These are phyloP conservation scores for Theileria annulata DNA, from an alignment of 169 alveolate genomes.

Conservation along the genomic window DNA sequence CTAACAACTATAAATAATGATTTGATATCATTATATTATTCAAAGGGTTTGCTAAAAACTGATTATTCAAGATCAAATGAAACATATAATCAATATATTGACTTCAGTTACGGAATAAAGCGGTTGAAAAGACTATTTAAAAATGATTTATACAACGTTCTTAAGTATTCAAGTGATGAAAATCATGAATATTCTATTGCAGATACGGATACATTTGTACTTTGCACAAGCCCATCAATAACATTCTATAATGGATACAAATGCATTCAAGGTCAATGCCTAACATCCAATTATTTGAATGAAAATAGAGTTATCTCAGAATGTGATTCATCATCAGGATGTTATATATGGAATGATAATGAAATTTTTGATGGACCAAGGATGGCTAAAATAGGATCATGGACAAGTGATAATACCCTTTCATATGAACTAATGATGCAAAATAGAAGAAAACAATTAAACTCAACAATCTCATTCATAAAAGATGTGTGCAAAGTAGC, in stretches of 20 bases:
- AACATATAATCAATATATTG: background rate
- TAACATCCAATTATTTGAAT: conserved; percentile 38
- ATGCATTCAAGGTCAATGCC: conserved; percentile 48
- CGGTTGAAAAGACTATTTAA: background rate
- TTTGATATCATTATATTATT: conserved; percentile 9
- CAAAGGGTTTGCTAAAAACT: conserved; percentile 21
- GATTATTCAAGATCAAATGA: background rate
- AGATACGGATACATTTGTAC: background rate
- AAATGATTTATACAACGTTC: background rate
- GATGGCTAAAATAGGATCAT: conserved; percentile 47
- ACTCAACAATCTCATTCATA: conserved; percentile 18
- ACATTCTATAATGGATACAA: conserved; percentile 37
- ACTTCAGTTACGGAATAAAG: background rate
- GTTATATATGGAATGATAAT: conserved; percentile 50
- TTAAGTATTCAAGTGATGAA: background rate
- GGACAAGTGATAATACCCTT: conserved; percentile 45
- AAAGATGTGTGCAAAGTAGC: conserved; percentile 60
- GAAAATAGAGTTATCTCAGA: conserved; percentile 18
- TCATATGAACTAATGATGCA: conserved; percentile 15
- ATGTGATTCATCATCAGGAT: conserved; percentile 57
- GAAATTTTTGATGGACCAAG: background rate
- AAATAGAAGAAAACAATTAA: conserved; percentile 20
- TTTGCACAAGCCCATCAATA: conserved; percentile 48
- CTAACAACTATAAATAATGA: conserved; percentile 12
- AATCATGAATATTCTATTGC: background rate